phyloP scores from a whole-genome alignment of 176 grass and related monocot species.

The Eleusine indica region DNA sequence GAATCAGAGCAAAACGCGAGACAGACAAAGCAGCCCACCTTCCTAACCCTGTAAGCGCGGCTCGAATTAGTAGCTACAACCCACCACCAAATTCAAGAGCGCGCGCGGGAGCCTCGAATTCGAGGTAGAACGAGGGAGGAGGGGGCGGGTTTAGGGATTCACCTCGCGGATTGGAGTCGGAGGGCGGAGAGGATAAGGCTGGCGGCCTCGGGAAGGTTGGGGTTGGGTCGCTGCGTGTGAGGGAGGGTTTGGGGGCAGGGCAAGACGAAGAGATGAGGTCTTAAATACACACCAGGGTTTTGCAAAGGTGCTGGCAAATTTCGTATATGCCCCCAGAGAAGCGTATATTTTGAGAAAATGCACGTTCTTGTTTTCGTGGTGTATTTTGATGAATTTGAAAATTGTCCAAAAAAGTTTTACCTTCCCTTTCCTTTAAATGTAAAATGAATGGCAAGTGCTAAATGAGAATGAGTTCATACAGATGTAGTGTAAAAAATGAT shows the following conservation, averaged over 20 bases:
- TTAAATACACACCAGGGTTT: slow-evolving; percentile 54
- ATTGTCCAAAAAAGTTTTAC: not conserved
- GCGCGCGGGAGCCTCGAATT: not conserved
- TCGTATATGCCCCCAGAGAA: not conserved
- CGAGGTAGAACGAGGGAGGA: not conserved
- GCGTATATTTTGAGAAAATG: not conserved
- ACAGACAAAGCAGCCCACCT: not conserved
- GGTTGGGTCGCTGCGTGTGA: not conserved
- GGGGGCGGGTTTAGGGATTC: not conserved
- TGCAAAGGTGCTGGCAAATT: not conserved
- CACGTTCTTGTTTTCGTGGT: too few species aligned
- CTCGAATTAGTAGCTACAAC: not conserved
- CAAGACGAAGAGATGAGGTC: slow-evolving; percentile 25
- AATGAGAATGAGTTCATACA: too few species aligned
- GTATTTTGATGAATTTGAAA: too few species aligned
- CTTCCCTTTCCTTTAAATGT: not conserved
- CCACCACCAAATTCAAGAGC: not conserved
- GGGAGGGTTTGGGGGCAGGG: not conserved
- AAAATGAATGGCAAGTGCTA: not conserved
- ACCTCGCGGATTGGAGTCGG: slow-evolving; percentile 27
- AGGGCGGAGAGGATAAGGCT: slow-evolving; percentile 61
- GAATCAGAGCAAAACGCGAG: not conserved
- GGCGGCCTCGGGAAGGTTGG: slow-evolving; percentile 29
- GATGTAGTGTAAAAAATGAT: too few species aligned
- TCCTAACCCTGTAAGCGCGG: not conserved